A percentile compares a stretch with the other conserved stretches of the same genome.
These are phyloP conservation scores for Plasmopara halstedii DNA, from an alignment of 352 stramenopile genomes.

Conservation along the genomic window DNA sequence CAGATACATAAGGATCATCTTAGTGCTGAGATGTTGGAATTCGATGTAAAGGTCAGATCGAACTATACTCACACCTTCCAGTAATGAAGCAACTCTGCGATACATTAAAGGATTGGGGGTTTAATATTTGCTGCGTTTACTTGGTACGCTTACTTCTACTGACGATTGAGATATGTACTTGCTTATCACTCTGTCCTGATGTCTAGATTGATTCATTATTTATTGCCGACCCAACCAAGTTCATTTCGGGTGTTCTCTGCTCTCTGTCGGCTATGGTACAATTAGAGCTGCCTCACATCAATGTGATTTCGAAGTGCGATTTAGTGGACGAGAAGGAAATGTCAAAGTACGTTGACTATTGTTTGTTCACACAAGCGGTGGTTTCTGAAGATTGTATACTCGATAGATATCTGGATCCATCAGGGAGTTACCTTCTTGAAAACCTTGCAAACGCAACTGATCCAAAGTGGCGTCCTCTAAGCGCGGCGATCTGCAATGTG, in stretches of 20 bases:
- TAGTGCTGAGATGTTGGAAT: constrained; percentile 1
- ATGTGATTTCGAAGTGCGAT: constrained; percentile 90
- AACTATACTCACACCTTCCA: constrained; percentile 88
- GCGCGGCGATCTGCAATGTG: constrained; percentile 79
- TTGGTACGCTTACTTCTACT: constrained; percentile 33
- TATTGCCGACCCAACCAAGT: constrained; percentile 95
- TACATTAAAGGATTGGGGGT: constrained; percentile 77
- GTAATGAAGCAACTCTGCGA: constrained; percentile 88
- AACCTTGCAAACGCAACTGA: constrained; percentile 74
- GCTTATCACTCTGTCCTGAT: background rate
- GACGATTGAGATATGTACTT: background rate
- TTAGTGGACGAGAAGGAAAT: constrained; percentile 85
- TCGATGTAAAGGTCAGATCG: constrained; percentile 71
- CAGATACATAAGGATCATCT: background rate
- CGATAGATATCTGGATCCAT: constrained; percentile 68
- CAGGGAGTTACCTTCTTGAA: constrained; percentile 74
- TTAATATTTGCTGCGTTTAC: constrained; percentile 87
- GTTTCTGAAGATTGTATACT: constrained; percentile 5
- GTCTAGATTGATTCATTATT: constrained; percentile 88
- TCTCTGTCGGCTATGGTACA: constrained; percentile 97
- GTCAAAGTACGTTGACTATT: constrained; percentile 48
- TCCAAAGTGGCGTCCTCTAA: constrained; percentile 78
- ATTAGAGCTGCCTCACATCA: constrained; percentile 95
- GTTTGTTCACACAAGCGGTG: background rate
- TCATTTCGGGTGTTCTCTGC: constrained; percentile 96